Evolutionary conservation across 2,329 filamentous ascomycete genomes (phyloP).

Genomic region (Trichothecium sympodiale): DNA sequence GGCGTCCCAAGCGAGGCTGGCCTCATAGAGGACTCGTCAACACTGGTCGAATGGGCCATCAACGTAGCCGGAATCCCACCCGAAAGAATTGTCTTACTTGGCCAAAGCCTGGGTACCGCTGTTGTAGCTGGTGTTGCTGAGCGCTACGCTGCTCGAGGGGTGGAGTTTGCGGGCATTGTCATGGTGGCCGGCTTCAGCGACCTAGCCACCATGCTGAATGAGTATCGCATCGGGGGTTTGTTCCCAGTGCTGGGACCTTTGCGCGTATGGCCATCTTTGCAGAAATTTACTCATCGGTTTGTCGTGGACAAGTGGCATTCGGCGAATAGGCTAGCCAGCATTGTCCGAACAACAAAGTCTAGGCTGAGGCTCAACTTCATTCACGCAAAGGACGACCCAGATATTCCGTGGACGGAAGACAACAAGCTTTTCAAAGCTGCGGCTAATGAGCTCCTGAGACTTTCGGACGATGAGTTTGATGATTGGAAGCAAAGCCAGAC

Average conservation of each 20-base stretch:
- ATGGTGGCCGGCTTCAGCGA: constrained; percentile 72
- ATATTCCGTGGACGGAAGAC: constrained; percentile 68
- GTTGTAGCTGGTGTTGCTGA: constrained; percentile 67
- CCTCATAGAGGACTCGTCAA: constrained; percentile 66
- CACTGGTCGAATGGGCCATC: constrained; percentile 63
- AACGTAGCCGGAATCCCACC: constrained; percentile 52
- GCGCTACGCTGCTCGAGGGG: constrained; percentile 44
- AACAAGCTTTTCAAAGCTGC: constrained; percentile 52
- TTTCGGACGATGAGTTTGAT: constrained; percentile 25
- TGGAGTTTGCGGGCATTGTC: constrained; percentile 69
- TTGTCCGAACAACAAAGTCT: constrained; percentile 38
- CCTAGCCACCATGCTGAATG: constrained; percentile 60
- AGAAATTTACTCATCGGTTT: constrained; percentile 46
- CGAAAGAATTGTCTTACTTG: constrained; percentile 66
- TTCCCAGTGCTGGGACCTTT: constrained; percentile 73
- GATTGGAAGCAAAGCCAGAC: constrained; percentile 35
- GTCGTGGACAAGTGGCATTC: constrained; percentile 80
- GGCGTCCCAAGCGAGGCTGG: constrained; percentile 74
- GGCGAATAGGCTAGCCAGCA: constrained; percentile 48
- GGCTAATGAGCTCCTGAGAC: constrained; percentile 35
- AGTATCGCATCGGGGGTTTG: constrained; percentile 68
- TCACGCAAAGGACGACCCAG: constrained; percentile 69
- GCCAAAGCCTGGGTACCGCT: constrained; percentile 82
- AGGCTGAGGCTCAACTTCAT: constrained; percentile 59
- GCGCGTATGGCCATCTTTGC: constrained; percentile 50